phyloP scores from a whole-genome alignment of 768 basidiomycete species.

The Porpolomopsis calyptriformis region DNA sequence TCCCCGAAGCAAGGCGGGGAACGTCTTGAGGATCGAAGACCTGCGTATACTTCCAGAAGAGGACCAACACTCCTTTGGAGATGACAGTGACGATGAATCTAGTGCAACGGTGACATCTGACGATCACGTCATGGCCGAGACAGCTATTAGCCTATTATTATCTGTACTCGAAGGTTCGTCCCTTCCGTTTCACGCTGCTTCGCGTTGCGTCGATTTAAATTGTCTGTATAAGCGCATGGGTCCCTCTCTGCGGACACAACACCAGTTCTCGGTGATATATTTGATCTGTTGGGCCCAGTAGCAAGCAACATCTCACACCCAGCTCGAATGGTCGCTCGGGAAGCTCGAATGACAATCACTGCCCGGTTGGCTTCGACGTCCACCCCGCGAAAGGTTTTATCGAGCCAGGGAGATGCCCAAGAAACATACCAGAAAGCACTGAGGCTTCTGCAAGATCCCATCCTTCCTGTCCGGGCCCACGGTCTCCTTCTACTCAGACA shows the following conservation, averaged over 20 bases:
- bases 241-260: constrained; percentile 48
- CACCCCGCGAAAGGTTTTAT: constrained; percentile 31
- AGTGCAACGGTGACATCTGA: constrained; percentile 33
- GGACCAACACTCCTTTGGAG: constrained; percentile 34
- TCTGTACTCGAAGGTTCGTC: constrained; percentile 74
- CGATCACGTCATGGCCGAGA: constrained; percentile 63
- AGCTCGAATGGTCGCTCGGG: constrained; percentile 52
- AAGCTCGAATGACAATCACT: constrained; percentile 77
- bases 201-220: constrained; percentile 3
- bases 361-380: constrained; percentile 63
- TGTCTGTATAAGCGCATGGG: constrained; percentile 35
- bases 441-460: constrained; percentile 79
- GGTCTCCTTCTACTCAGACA: constrained; percentile 76
- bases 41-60: constrained; percentile 29
- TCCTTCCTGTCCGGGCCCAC: constrained; percentile 89
- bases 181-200: background rate
- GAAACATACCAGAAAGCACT: constrained; percentile 80
- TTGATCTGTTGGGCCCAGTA: constrained; percentile 49
- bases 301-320: constrained; percentile 35
- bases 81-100: constrained; percentile 44
- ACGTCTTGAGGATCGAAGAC: constrained; percentile 9
- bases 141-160: constrained; percentile 70
- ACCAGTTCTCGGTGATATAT: constrained; percentile 64
- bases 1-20: constrained; percentile 17
- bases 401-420: constrained; percentile 35